Conservation (phyloP, 495 filamentous ascomycete species). For the Neohortaea acidophila region DNA sequence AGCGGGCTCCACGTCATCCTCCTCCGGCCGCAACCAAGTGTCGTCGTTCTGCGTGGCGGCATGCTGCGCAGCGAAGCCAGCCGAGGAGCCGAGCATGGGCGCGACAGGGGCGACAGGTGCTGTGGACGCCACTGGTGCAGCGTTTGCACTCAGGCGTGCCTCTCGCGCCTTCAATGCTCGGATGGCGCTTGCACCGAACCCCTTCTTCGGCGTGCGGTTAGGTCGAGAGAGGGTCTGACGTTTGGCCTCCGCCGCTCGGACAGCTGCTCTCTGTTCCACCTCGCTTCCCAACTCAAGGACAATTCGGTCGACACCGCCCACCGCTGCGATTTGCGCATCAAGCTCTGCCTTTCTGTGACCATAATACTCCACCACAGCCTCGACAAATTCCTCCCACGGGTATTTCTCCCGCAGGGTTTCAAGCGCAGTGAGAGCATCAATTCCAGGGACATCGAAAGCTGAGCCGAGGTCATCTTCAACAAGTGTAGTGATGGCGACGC, state of each 20-base stretch:
- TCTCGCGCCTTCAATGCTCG: constrained; percentile 1
- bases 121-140: neutral
- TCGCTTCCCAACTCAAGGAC: neutral
- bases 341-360: constrained; percentile 9
- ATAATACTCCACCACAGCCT: constrained; percentile 8
- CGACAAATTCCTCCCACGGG: constrained; percentile 15
- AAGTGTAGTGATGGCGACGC: neutral
- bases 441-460: constrained; percentile 2
- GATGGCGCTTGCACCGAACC: neutral
- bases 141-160: neutral
- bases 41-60: neutral
- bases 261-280: constrained; percentile 3
- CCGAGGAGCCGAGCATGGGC: neutral
- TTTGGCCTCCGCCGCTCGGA: neutral
- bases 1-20: constrained; percentile 1
- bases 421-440: neutral
- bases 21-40: neutral
- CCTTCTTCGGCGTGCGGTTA: constrained; percentile 1
- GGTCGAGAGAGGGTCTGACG: constrained; percentile 8
- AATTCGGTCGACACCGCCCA: constrained; percentile 13
- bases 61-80: neutral
- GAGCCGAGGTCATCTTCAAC: neutral
- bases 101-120: constrained; percentile 3
- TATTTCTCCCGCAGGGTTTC: constrained; percentile 3
- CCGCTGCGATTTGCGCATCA: constrained; percentile 8